Evolutionary conservation across 176 grass and related monocot species (phyloP), one percentile per base, ranked within the genome.

Genomic region (Musa acuminata): DNA sequence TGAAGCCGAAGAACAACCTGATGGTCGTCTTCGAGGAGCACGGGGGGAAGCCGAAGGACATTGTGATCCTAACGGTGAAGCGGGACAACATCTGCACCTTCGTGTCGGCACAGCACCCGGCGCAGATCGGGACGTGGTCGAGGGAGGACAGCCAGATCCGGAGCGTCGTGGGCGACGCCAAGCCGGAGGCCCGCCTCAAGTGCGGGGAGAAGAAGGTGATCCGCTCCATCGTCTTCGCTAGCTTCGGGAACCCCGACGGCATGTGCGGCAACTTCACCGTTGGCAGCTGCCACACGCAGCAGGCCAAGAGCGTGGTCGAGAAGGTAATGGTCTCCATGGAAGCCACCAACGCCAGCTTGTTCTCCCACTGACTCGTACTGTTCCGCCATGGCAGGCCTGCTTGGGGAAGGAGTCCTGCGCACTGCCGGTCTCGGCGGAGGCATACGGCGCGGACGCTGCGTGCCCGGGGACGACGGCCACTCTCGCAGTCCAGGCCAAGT

Each of bases 11-110:
- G 71, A 74, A 85, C 75, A 97, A 97, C 75, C 85, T 87, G 2
- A 55, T 97, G 75, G 87, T 97, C n/a, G 13, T 97, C 60, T 97
- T 88, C 26, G 94, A 97, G 85, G 94, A 97, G 82, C 82, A 93
- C 10, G n/a, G 74, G 8, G 94, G 94, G 62, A 97, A 82, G 66
- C 83, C 86, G 16, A 80, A 83, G 16, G 94, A 78, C 71, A 88
- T 97, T 53, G 72, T 75, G 13, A 52, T 91, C 63, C 71, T 84
- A 74, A 88, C 77, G 0, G 94, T 93, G 26, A 89, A 83, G 73
- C 90, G 90, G 77, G 94, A 98, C 69, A 80, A 98, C 86, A 85
- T 98, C 19, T 98, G 94, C 26, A 66, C 85, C 16, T 19, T 87
- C 16, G 85, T 98, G 54, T 89, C 87, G 1, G 90, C 90, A 57